Base-by-base conservation (phyloP, 306 rosid species). In the Vachellia collinsii region DNA sequence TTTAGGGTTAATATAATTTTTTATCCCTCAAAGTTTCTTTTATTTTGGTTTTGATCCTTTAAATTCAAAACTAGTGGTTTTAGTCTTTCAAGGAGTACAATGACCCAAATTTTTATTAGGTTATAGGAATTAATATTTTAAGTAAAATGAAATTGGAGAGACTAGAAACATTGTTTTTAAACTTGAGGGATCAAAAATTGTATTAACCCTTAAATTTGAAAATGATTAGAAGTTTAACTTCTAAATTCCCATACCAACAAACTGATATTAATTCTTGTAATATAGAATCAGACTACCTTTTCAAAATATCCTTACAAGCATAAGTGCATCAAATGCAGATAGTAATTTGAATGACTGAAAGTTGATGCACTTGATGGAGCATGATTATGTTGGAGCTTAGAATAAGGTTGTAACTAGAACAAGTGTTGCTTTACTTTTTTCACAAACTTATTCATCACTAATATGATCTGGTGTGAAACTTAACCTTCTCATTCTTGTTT, bases 401-500 rank as follows among this genome's bases (percentile, higher is more conserved):
- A 82, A 73, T 47, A 64, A 47, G 58, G 69, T 56, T 62, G 69
- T 68, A 54, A 80, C 74, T 36, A 53, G n/a, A 78, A 70, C n/a
- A 51, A 41, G 34, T 29, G 34, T 48, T 51, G 20, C 70, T 77
- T 58, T 68, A 72, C 75, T 64, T 58, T 78, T 70, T 79, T 36
- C 23, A 69, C 69, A 63, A 70, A 61, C 59, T 72, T 71, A 34
- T 71, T 65, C 63, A 69, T 79, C 48, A 68, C 20, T 63, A 42
- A 5, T 46, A 37, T 77, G 80, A 68, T 79, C 79, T 25, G 58
- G 43, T 54, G 66, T 54, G 65, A 72, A 78, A 72, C 74, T 82
- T 75, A 59, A 70, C 46, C n/a, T 36, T 74, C 77, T 54, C 72
- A 71, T 56, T 74, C 44, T 72, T 64, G 67, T 84, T 77, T 80